phyloP scores from a whole-genome alignment of 768 basidiomycete genomes.

The Pleurotus citrinopileatus region DNA sequence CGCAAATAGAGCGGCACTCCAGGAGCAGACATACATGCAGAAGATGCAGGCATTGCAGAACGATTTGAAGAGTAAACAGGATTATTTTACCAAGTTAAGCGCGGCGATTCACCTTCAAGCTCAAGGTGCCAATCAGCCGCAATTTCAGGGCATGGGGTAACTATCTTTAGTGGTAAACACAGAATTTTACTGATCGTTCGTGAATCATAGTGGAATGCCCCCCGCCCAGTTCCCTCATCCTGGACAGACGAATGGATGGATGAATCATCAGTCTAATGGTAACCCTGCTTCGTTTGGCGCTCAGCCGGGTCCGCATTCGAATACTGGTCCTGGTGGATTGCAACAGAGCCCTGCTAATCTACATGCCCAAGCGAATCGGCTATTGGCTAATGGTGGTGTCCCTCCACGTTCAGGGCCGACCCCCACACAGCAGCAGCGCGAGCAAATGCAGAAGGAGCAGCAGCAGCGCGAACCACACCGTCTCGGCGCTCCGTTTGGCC shows the following conservation, averaged over 20 bases:
- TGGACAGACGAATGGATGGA: constrained; percentile 23
- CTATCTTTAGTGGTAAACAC: constrained; percentile 13
- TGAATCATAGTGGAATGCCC: constrained; percentile 12
- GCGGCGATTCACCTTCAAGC: constrained; percentile 22
- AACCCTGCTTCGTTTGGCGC: constrained; percentile 10
- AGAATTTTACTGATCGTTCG: neutral
- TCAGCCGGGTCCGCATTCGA: constrained; percentile 6
- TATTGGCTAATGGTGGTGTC: constrained; percentile 22
- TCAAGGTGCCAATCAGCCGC: constrained; percentile 19
- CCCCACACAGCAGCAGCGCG: constrained; percentile 31
- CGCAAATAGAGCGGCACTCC: constrained; percentile 6
- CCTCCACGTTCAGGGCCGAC: constrained; percentile 37
- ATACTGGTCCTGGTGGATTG: neutral
- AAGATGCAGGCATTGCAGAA: constrained; percentile 10
- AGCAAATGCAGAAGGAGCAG: constrained; percentile 1
- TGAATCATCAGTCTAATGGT: constrained; percentile 18
- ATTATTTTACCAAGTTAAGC: constrained; percentile 34
- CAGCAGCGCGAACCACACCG: too few relatives aligned
- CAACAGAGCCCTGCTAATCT: constrained; percentile 26
- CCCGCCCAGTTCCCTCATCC: constrained; percentile 14
- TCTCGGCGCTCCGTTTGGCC: constrained; percentile 13
- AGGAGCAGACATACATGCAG: constrained; percentile 5
- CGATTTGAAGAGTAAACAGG: constrained; percentile 34
- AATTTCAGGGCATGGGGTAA: constrained; percentile 27
- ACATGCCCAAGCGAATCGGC: constrained; percentile 26